Conservation (phyloP, 176 grass and related monocot genomes). For the Echinochloa phyllopogon region DNA sequence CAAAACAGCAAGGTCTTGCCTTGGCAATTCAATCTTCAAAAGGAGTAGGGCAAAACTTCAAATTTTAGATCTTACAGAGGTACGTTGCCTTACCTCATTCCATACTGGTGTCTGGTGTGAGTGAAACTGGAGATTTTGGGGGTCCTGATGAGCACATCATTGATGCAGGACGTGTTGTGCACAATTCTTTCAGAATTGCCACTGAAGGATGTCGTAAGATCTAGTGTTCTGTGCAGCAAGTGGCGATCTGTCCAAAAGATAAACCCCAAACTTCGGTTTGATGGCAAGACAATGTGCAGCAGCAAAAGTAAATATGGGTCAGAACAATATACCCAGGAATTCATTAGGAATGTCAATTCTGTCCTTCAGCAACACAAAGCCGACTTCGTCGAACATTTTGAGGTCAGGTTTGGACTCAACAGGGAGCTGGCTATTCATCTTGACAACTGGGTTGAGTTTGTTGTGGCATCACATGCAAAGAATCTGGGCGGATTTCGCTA, state of each 20-base stretch:
- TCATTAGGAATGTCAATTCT: constrained; percentile 4
- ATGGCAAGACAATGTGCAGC: constrained; percentile 6
- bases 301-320: neutral
- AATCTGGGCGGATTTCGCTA: no score
- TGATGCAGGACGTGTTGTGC: neutral
- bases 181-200: neutral
- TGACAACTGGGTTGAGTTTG: constrained; percentile 2
- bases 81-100: no score
- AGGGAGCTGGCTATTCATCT: neutral
- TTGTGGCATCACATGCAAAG: neutral
- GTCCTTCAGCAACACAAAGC: neutral
- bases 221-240: neutral
- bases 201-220: neutral
- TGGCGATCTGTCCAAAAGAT: neutral
- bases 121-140: neutral
- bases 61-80: no score
- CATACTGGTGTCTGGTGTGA: no score
- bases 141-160: neutral
- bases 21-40: no score
- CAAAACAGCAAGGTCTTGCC: no score
- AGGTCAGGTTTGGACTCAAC: neutral
- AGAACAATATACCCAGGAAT: neutral
- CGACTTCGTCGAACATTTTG: neutral
- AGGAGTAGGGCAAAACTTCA: no score
- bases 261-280: constrained; percentile 18